phyloP scores from a whole-genome alignment of 805 yeast species.

The Scheffersomyces amazonensis region DNA sequence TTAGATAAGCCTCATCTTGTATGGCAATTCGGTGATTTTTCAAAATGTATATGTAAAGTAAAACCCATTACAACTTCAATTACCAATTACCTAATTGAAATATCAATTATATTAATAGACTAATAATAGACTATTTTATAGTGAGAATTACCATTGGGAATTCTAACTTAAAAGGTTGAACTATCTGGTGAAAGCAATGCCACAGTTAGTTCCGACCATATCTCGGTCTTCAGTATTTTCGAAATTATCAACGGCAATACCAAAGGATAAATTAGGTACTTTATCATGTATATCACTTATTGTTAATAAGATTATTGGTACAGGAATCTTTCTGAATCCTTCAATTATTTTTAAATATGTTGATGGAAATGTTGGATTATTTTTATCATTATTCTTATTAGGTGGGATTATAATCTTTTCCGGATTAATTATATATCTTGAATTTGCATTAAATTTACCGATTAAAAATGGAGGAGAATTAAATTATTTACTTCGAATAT shows the following conservation, averaged over 20 bases:
- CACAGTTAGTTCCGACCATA: neutral
- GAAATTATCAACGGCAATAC: neutral
- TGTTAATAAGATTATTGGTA: slow-evolving; percentile 43
- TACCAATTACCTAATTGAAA: too few relatives aligned
- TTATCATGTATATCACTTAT: slow-evolving; percentile 36
- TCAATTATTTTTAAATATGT: slow-evolving; percentile 38
- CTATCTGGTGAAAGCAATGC: too few relatives aligned
- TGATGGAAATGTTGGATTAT: slow-evolving; percentile 35
- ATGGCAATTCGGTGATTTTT: too few relatives aligned
- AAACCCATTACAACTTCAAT: too few relatives aligned
- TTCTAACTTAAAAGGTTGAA: too few relatives aligned
- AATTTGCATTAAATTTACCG: slow-evolving; percentile 38
- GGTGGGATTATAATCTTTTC: slow-evolving; percentile 38
- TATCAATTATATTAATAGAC: too few relatives aligned
- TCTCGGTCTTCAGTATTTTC: neutral
- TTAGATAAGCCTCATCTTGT: too few relatives aligned
- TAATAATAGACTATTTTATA: too few relatives aligned
- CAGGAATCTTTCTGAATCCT: slow-evolving; percentile 42
- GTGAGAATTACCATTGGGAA: too few relatives aligned
- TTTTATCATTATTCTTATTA: slow-evolving; percentile 27
- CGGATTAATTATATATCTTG: slow-evolving; percentile 40
- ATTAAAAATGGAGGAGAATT: slow-evolving; percentile 43
- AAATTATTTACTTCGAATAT: slow-evolving; percentile 36
- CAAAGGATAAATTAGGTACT: slow-evolving; percentile 13
- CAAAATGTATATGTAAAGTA: too few relatives aligned